A percentile compares a stretch with the other conserved stretches of the same genome.
Conservation (phyloP, 2,329 filamentous ascomycete genomes). For the Pleoardoris graminearum region DNA sequence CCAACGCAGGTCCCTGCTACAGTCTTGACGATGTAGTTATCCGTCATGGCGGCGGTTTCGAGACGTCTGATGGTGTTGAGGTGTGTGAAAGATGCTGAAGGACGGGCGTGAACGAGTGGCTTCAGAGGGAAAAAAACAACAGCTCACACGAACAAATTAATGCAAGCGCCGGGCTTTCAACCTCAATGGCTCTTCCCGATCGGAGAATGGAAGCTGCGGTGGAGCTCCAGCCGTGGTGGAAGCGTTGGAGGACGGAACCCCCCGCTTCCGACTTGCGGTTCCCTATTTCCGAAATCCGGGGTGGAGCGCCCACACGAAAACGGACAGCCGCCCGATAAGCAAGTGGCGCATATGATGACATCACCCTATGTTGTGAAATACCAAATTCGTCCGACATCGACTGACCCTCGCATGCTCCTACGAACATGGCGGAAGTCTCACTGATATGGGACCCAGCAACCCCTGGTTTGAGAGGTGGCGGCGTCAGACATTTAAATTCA, state of each 20-base stretch:
- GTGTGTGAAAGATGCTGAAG: background rate
- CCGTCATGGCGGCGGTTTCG: constrained; percentile 31
- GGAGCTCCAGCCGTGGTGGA: background rate
- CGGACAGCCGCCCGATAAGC: background rate
- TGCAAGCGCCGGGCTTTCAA: background rate
- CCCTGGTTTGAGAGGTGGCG: background rate
- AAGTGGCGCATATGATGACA: background rate
- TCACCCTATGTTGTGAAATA: constrained; percentile 4
- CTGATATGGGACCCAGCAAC: background rate
- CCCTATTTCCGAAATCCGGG: constrained; percentile 8
- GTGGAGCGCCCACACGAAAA: background rate
- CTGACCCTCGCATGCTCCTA: background rate
- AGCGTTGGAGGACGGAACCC: background rate
- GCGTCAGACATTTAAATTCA: background rate
- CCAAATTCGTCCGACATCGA: background rate
- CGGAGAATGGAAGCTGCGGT: background rate
- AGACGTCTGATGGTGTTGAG: background rate
- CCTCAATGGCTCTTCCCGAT: background rate
- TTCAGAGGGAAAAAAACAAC: background rate
- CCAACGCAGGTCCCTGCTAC: constrained; percentile 53
- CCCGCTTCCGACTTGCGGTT: constrained; percentile 6
- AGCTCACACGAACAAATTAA: constrained; percentile 1
- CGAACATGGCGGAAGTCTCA: background rate
- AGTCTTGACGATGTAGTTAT: constrained; percentile 40
- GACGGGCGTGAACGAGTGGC: background rate